phyloP scores from a whole-genome alignment of 768 basidiomycete species.

The Boletus coccyginus region DNA sequence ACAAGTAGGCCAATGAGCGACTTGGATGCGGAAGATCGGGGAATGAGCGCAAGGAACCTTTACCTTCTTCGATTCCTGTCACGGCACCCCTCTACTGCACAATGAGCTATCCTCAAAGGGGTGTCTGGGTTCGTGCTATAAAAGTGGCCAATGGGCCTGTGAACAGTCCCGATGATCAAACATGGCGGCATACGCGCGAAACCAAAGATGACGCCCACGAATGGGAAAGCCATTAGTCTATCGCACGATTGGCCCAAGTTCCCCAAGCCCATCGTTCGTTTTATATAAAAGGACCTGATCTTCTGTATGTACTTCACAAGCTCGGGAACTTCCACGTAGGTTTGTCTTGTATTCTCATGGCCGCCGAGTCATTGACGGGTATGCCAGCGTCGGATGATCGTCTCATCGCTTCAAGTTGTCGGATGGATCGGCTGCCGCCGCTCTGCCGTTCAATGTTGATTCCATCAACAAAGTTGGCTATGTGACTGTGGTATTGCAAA shows the following conservation, averaged over 20 bases:
- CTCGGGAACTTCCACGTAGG: no score
- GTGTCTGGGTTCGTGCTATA: not conserved
- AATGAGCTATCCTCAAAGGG: slow-evolving; percentile 7
- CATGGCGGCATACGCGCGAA: slow-evolving; percentile 19
- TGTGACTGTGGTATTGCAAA: slow-evolving; percentile 67
- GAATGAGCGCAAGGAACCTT: no score
- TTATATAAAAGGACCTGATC: slow-evolving; percentile 17
- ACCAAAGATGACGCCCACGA: slow-evolving; percentile 8
- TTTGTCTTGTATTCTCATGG: no score
- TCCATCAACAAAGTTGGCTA: slow-evolving; percentile 63
- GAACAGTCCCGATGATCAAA: not conserved
- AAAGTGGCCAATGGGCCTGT: not conserved
- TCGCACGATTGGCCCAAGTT: not conserved
- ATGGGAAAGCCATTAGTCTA: slow-evolving; percentile 10
- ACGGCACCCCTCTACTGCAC: not conserved
- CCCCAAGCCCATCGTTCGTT: slow-evolving; percentile 11
- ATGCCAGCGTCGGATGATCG: not conserved
- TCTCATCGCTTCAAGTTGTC: slow-evolving; percentile 22
- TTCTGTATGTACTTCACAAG: no score
- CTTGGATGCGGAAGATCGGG: no score
- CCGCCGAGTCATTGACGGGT: no score
- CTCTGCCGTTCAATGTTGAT: slow-evolving; percentile 62
- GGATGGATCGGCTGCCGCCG: slow-evolving; percentile 48
- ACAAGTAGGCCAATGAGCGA: no score
- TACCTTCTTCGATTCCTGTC: no score